Evolutionary conservation across 2,329 filamentous ascomycete genomes (phyloP).

Genomic region (Ophiosphaerella herpotricha): DNA sequence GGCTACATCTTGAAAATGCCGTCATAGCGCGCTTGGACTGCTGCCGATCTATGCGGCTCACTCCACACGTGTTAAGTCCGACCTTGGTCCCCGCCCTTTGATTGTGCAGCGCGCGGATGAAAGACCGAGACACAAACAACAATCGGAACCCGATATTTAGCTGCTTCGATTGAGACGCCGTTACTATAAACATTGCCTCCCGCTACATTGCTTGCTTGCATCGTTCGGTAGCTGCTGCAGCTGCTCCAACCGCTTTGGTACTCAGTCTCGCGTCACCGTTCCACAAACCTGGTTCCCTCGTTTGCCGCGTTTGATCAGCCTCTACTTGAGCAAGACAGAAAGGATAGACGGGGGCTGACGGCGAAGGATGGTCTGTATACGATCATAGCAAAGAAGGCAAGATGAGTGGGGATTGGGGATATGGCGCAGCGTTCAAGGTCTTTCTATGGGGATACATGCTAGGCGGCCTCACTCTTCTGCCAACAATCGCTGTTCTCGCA

Average conservation of each 20-base stretch:
- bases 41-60: constrained; percentile 14
- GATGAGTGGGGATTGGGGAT: constrained; percentile 33
- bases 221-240: too few species aligned
- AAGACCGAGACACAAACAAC: constrained; percentile 1
- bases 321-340: background rate
- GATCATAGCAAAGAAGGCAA: constrained; percentile 22
- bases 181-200: too few species aligned
- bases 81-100: constrained; percentile 1
- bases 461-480: constrained; percentile 29
- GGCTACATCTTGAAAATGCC: constrained; percentile 17
- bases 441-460: constrained; percentile 35
- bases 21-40: constrained; percentile 12
- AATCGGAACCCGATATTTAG: background rate
- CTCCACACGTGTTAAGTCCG: constrained; percentile 21
- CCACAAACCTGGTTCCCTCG: background rate
- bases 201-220: too few species aligned
- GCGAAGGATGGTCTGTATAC: constrained; percentile 19
- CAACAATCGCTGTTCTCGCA: constrained; percentile 17
- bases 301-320: background rate
- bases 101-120: background rate
- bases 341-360: background rate
- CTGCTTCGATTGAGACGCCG: too few species aligned
- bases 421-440: constrained; percentile 28
- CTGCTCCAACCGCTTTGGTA: too few species aligned
- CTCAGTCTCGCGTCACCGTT: background rate